Percentiles rank a stretch among this genome's conserved stretches.
Conservation (phyloP, 306 rosid genomes). For the Chamaecrista fasciculata region DNA sequence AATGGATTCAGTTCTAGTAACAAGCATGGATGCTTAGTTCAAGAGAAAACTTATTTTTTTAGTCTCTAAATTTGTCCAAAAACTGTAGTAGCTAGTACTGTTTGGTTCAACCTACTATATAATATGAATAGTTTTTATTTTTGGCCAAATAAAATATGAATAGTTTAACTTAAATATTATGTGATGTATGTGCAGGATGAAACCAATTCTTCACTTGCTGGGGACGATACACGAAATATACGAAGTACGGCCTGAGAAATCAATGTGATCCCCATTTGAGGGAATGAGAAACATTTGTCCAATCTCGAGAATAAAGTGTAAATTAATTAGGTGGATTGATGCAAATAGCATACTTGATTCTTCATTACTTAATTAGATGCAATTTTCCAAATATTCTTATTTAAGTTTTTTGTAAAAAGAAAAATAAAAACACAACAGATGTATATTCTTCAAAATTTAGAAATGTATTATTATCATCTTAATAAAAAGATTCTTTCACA, state of each 20-base stretch:
- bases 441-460: neutral
- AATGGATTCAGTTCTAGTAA: too few relatives aligned
- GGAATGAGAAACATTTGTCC: neutral
- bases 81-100: too few relatives aligned
- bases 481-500: too few relatives aligned
- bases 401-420: neutral
- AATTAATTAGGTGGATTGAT: constrained; percentile 32
- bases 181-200: constrained; percentile 35
- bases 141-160: neutral
- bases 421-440: too few relatives aligned
- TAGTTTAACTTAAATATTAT: constrained; percentile 2
- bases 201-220: constrained; percentile 13
- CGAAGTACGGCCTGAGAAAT: constrained; percentile 24
- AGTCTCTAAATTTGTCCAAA: too few relatives aligned
- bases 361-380: constrained; percentile 2
- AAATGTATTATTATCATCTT: neutral
- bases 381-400: neutral
- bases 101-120: too few relatives aligned
- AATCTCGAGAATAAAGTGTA: constrained; percentile 25
- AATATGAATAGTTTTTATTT: too few relatives aligned
- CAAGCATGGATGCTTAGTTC: too few relatives aligned
- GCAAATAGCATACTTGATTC: constrained; percentile 31
- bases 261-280: constrained; percentile 3
- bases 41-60: too few relatives aligned
- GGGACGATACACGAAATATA: constrained; percentile 29